A percentile compares a stretch with the other conserved stretches of the same genome.
Evolutionary conservation across 257 asterid genomes (phyloP).

Genomic region (Plantago ovata): DNA sequence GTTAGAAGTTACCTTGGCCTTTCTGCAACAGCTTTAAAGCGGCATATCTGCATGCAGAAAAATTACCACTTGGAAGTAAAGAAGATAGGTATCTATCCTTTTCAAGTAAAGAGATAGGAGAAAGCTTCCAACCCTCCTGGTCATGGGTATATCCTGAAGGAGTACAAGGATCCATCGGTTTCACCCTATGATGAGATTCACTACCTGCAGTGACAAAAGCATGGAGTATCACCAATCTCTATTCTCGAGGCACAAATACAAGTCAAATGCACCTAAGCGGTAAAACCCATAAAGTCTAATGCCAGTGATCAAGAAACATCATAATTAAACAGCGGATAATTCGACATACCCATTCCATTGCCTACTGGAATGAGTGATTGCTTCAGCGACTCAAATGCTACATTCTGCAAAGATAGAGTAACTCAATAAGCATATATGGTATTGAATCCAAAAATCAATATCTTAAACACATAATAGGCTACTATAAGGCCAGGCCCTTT

Average conservation of each 20-base stretch:
- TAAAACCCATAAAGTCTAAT: too few species aligned
- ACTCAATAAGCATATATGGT: slow-evolving; percentile 2
- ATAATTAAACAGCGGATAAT: slow-evolving; percentile 13
- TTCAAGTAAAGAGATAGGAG: slow-evolving; percentile 45
- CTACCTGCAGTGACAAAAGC: slow-evolving; percentile 43
- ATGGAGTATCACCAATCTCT: too few species aligned
- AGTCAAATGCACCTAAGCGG: too few species aligned
- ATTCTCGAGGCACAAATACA: too few species aligned
- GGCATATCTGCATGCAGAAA: slow-evolving; percentile 86
- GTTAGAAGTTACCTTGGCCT: slow-evolving; percentile 67
- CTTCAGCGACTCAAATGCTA: slow-evolving; percentile 70
- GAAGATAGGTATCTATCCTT: slow-evolving; percentile 40
- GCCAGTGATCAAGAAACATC: slow-evolving; percentile 11
- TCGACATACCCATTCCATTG: slow-evolving; percentile 45
- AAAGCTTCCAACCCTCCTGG: slow-evolving; percentile 34
- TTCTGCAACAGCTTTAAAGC: slow-evolving; percentile 71
- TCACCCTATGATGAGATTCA: slow-evolving; percentile 42
- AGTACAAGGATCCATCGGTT: slow-evolving; percentile 76
- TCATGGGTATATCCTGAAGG: slow-evolving; percentile 73
- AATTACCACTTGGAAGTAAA: slow-evolving; percentile 79
- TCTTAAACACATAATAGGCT: neutral
- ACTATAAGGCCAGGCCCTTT: slow-evolving; percentile 2
- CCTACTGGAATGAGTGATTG: slow-evolving; percentile 53
- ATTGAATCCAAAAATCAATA: slow-evolving; percentile 6
- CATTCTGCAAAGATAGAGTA: slow-evolving; percentile 59